Conservation (phyloP, 331 rosid genomes). For the Erythrophleum ivorense region DNA sequence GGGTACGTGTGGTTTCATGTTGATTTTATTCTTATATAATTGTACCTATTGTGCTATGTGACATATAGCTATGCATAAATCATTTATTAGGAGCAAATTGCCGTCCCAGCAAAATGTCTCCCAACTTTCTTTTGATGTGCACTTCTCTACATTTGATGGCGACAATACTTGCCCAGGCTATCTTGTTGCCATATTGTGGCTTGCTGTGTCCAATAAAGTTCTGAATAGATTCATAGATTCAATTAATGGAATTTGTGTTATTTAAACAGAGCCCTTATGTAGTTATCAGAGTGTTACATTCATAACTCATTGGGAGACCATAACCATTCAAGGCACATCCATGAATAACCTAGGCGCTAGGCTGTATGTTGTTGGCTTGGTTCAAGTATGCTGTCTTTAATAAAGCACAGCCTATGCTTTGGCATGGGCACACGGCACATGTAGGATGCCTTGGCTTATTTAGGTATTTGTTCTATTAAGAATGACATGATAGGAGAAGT, state of each 20-base stretch:
- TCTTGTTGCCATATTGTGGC: neutral
- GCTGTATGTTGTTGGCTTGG: conserved; percentile 33
- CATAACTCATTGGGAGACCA: conserved; percentile 28
- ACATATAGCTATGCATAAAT: conserved; percentile 8
- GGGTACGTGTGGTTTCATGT: conserved; percentile 58
- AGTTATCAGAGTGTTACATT: conserved; percentile 17
- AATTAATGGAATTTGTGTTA: conserved; percentile 20
- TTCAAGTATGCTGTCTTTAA: conserved; percentile 25
- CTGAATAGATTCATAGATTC: conserved; percentile 32
- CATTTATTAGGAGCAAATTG: conserved; percentile 5
- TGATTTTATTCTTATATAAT: conserved; percentile 21
- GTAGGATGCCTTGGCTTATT: conserved; percentile 25
- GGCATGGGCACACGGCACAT: conserved; percentile 3
- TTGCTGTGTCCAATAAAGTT: conserved; percentile 13
- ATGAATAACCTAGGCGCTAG: neutral
- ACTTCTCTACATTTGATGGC: conserved; percentile 1
- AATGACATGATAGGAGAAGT: conserved; percentile 1
- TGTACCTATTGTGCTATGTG: conserved; percentile 29
- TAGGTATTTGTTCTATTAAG: conserved; percentile 4
- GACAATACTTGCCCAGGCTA: neutral
- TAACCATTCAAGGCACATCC: conserved; percentile 14
- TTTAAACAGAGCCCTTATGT: conserved; percentile 14
- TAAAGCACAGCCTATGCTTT: conserved; percentile 19
- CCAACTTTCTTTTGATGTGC: neutral
- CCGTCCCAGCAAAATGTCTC: neutral